Conservation (phyloP, 257 asterid genomes). For the Solanum pimpinellifolium region DNA sequence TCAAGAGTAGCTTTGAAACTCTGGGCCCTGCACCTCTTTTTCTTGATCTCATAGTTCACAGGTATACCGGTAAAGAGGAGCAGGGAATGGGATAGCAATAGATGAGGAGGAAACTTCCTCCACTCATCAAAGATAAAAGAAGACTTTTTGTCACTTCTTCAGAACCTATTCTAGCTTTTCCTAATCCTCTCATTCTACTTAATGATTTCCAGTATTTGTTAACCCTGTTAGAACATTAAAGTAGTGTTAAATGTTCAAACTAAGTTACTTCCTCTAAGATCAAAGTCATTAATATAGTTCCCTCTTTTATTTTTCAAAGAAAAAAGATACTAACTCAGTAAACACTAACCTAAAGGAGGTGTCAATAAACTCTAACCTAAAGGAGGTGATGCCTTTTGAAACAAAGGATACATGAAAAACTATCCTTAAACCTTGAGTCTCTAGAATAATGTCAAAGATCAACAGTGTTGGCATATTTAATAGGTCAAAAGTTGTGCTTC, state of each 20-base stretch:
- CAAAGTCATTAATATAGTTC: not conserved
- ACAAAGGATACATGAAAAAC: not conserved
- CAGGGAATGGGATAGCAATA: not conserved
- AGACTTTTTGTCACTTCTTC: not conserved
- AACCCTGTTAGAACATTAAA: not conserved
- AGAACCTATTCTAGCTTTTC: not conserved
- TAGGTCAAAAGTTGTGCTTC: not conserved
- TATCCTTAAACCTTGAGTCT: not conserved
- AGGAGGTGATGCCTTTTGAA: not conserved
- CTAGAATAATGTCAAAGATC: not conserved
- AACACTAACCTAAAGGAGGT: not conserved
- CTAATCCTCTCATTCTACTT: not conserved
- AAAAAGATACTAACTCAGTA: not conserved
- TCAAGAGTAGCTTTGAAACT: constrained; percentile 19
- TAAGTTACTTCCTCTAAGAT: not conserved
- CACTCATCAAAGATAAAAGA: not conserved
- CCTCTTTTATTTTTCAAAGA: not conserved
- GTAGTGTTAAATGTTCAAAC: not conserved
- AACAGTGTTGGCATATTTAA: not conserved
- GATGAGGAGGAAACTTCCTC: not conserved
- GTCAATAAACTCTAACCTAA: not conserved
- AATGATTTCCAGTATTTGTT: not conserved
- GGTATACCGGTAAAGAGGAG: constrained; percentile 13
- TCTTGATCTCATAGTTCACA: constrained; percentile 24
- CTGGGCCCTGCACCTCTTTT: constrained; percentile 35